A percentile compares a stretch with the other conserved stretches of the same genome.
Conservation (phyloP, 805 yeast genomes). For the Suhomyces emberorum region DNA sequence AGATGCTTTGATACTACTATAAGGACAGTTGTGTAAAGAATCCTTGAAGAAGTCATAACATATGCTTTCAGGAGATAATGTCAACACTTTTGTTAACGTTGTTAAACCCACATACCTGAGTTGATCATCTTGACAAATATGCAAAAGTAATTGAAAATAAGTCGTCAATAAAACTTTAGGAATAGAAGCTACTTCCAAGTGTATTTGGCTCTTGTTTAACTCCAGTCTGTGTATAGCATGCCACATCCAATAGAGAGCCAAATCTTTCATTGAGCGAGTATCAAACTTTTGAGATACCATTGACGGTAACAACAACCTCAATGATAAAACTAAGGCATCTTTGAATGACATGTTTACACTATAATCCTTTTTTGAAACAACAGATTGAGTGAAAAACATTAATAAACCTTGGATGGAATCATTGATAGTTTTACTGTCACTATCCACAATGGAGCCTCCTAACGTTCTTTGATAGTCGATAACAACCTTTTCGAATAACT, state of each 20-base stretch:
- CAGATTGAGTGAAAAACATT: constrained; percentile 13
- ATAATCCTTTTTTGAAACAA: constrained; percentile 5
- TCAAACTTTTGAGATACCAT: constrained; percentile 25
- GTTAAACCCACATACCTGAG: constrained; percentile 50
- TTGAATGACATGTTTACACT: constrained; percentile 9
- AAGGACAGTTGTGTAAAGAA: constrained; percentile 64
- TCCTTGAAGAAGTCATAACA: constrained; percentile 62
- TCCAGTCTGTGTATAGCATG: constrained; percentile 23
- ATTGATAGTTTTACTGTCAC: constrained; percentile 24
- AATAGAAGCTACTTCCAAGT: constrained; percentile 28
- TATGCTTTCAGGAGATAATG: constrained; percentile 52
- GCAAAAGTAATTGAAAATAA: constrained; percentile 31
- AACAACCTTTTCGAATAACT: constrained; percentile 39
- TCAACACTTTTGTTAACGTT: constrained; percentile 59
- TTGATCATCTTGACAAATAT: constrained; percentile 14
- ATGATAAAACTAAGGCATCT: constrained; percentile 18
- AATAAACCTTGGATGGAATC: constrained; percentile 29
- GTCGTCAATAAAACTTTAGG: constrained; percentile 28
- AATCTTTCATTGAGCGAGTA: constrained; percentile 23
- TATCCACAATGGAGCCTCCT: constrained; percentile 20
- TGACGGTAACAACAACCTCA: constrained; percentile 35
- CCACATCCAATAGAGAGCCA: constrained; percentile 39
- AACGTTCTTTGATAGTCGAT: constrained; percentile 39
- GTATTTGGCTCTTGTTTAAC: constrained; percentile 15
- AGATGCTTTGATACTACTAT: constrained; percentile 55